Evolutionary conservation across 495 filamentous ascomycete species (phyloP).

Genomic region (Podospora didyma): DNA sequence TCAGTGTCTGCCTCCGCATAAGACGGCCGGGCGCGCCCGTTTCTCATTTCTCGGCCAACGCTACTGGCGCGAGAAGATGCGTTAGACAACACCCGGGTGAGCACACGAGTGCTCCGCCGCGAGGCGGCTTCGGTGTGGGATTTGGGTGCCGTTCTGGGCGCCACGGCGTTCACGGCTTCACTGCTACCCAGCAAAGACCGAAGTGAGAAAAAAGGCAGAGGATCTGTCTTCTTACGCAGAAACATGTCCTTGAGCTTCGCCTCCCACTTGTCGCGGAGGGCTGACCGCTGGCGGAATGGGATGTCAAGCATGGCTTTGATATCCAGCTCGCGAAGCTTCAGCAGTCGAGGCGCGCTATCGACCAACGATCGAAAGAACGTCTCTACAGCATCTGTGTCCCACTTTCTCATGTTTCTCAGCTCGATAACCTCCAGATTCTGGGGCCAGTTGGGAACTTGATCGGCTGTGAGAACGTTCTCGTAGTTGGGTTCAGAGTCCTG

Average conservation of each 20-base stretch:
- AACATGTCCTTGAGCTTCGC: constrained; percentile 60
- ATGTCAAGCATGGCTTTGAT: constrained; percentile 71
- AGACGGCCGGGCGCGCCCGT: constrained; percentile 8
- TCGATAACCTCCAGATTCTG: constrained; percentile 62
- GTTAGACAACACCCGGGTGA: constrained; percentile 6
- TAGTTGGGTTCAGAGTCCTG: constrained; percentile 69
- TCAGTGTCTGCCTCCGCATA: constrained; percentile 34
- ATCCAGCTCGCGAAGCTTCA: constrained; percentile 58
- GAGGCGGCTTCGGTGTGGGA: not conserved
- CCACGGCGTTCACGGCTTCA: not conserved
- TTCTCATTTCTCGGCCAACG: constrained; percentile 14
- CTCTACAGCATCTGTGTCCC: constrained; percentile 57
- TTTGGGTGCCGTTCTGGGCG: not conserved
- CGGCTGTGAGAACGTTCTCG: constrained; percentile 51
- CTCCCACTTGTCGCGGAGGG: constrained; percentile 70
- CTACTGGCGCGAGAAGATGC: constrained; percentile 22
- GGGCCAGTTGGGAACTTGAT: constrained; percentile 73
- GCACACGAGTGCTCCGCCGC: constrained; percentile 25
- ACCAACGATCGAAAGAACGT: constrained; percentile 74
- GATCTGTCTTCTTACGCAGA: constrained; percentile 50
- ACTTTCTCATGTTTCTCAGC: constrained; percentile 69
- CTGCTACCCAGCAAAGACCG: constrained; percentile 5
- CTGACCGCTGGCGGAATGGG: constrained; percentile 72
- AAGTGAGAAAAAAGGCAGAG: constrained; percentile 34
- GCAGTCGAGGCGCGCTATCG: constrained; percentile 59